These are phyloP conservation scores for Stephania cephalantha DNA, from an alignment of 164 flowering plant genomes.

Conservation along the genomic window DNA sequence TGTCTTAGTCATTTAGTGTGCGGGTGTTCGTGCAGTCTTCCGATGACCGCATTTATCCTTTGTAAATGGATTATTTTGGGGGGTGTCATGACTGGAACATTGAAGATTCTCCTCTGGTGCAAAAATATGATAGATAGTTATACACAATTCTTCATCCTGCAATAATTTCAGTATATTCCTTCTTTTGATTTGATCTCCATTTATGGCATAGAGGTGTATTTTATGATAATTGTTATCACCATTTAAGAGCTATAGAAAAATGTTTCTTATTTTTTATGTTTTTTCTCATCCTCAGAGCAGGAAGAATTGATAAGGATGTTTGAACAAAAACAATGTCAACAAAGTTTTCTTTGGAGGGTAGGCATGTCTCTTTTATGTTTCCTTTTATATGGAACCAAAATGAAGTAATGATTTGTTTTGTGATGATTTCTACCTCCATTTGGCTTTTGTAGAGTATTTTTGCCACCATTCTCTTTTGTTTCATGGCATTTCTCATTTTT, in stretches of 20 bases:
- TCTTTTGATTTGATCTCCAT: not conserved
- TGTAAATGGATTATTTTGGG: not conserved
- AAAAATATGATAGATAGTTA: not conserved
- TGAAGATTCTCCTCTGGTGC: not conserved
- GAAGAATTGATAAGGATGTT: slow-evolving; percentile 69
- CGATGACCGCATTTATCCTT: not conserved
- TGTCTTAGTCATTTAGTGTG: no score
- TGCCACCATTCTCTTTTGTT: slow-evolving; percentile 42
- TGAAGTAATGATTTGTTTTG: not conserved
- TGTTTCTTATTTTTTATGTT: not conserved
- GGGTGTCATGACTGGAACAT: not conserved
- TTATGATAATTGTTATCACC: not conserved
- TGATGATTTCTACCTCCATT: not conserved
- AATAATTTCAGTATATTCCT: not conserved
- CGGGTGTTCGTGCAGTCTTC: not conserved
- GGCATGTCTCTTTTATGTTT: not conserved
- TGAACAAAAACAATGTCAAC: slow-evolving; percentile 54
- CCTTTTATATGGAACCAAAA: not conserved
- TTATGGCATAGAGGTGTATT: not conserved
- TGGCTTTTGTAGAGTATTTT: slow-evolving; percentile 48
- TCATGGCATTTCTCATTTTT: slow-evolving; percentile 46
- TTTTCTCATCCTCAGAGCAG: slow-evolving; percentile 45
- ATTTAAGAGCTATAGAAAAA: not conserved
- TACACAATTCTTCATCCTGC: not conserved
- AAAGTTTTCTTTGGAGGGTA: slow-evolving; percentile 79